Evolutionary conservation across 2,329 filamentous ascomycete species (phyloP).

Genomic region (Chaetothyriales sp.): DNA sequence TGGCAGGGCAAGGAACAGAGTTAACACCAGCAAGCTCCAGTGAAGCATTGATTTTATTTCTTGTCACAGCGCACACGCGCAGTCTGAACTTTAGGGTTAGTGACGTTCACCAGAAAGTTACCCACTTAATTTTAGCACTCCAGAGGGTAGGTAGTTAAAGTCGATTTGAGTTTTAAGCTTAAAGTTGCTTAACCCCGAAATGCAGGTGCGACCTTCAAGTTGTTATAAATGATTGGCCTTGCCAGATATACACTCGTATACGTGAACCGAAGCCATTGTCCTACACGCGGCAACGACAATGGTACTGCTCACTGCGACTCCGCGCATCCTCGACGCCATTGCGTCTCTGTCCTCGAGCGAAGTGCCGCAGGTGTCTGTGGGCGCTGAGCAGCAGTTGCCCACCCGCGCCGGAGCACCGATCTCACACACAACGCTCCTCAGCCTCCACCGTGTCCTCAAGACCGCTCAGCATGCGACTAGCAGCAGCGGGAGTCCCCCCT

Average conservation of each 20-base stretch:
- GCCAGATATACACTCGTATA: too few species aligned
- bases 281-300: slow-evolving; percentile 21
- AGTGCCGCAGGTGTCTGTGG: slow-evolving; percentile 19
- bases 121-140: too few species aligned
- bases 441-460: slow-evolving; percentile 15
- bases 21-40: neutral
- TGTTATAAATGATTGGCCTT: too few species aligned
- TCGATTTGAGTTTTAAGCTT: too few species aligned
- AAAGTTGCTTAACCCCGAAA: too few species aligned
- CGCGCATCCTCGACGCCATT: slow-evolving; percentile 25
- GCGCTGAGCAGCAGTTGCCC: slow-evolving; percentile 8
- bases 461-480: slow-evolving; percentile 13
- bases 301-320: slow-evolving; percentile 29
- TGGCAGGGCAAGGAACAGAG: neutral
- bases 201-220: too few species aligned
- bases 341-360: slow-evolving; percentile 22
- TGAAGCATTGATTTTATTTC: neutral
- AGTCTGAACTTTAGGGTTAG: too few species aligned
- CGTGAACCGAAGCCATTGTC: neutral
- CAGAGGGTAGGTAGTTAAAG: too few species aligned
- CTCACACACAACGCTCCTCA: slow-evolving; percentile 28
- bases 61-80: too few species aligned
- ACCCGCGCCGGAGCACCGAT: slow-evolving; percentile 22
- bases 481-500: slow-evolving; percentile 24
- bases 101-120: too few species aligned